A percentile compares a stretch with the other conserved stretches of the same genome.
phyloP scores from a whole-genome alignment of 768 basidiomycete species.

The Leccinum olivaceopallidum region DNA sequence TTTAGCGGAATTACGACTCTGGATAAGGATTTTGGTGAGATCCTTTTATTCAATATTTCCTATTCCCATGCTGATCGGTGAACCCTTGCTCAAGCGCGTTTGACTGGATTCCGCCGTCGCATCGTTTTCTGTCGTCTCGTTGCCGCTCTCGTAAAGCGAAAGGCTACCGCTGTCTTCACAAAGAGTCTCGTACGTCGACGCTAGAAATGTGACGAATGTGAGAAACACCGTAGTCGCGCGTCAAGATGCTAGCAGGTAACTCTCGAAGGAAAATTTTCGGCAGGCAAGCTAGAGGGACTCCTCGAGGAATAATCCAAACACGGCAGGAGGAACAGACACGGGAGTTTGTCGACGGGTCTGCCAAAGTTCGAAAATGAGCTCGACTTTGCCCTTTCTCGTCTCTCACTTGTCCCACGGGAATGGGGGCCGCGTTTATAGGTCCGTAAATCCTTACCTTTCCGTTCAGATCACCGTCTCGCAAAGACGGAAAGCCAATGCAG shows the following conservation, averaged over 20 bases:
- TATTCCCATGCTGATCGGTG: no score
- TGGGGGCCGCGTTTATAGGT: slow-evolving; percentile 80
- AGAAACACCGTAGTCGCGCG: slow-evolving; percentile 56
- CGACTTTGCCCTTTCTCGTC: slow-evolving; percentile 54
- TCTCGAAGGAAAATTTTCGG: slow-evolving; percentile 94
- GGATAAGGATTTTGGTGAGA: not conserved
- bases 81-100: slow-evolving; percentile 39
- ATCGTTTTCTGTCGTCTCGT: slow-evolving; percentile 67
- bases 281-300: slow-evolving; percentile 91
- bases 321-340: slow-evolving; percentile 57
- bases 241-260: slow-evolving; percentile 88
- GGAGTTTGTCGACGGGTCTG: slow-evolving; percentile 49
- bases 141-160: slow-evolving; percentile 72
- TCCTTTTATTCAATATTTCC: no score
- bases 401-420: slow-evolving; percentile 82
- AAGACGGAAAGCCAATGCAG: slow-evolving; percentile 48
- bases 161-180: slow-evolving; percentile 71
- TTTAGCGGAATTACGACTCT: no score
- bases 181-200: slow-evolving; percentile 57
- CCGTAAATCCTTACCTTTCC: slow-evolving; percentile 85
- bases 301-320: slow-evolving; percentile 86
- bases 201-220: slow-evolving; percentile 25
- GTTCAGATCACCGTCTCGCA: slow-evolving; percentile 51
- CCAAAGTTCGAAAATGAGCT: slow-evolving; percentile 94
- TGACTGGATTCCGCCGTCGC: slow-evolving; percentile 44